Conservation (phyloP, 441 rosid species). For the Pelargonium cotyledonis region DNA sequence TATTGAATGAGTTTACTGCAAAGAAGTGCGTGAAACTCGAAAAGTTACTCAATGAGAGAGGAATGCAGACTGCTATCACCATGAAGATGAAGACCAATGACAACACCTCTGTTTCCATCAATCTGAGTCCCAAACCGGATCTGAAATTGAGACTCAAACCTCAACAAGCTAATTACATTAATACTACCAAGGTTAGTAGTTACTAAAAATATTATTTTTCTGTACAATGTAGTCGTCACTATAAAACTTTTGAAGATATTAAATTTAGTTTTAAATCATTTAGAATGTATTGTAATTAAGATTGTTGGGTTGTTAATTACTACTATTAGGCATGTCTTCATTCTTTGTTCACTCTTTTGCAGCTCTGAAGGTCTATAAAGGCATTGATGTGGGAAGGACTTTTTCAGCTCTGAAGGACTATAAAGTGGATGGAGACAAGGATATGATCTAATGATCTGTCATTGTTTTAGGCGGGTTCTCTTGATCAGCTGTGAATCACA, state of each 20-base stretch:
- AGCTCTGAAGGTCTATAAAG: no score
- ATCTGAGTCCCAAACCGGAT: constrained; percentile 22
- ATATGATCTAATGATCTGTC: constrained; percentile 37
- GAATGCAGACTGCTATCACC: constrained; percentile 34
- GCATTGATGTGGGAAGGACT: constrained; percentile 95
- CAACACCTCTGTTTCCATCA: constrained; percentile 27
- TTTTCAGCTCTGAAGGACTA: constrained; percentile 79
- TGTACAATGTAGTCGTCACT: background rate
- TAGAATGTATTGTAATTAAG: no score
- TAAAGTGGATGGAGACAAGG: constrained; percentile 95
- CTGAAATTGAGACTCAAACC: constrained; percentile 17
- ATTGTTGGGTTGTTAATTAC: background rate
- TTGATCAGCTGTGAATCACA: constrained; percentile 45
- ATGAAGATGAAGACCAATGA: no score
- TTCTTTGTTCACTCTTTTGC: no score
- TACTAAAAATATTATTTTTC: no score
- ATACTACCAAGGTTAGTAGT: constrained; percentile 21
- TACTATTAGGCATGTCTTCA: no score
- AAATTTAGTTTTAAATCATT: no score
- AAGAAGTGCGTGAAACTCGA: constrained; percentile 75
- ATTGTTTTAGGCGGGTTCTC: background rate
- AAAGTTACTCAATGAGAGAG: constrained; percentile 50
- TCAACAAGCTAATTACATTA: no score
- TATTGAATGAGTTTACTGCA: constrained; percentile 63
- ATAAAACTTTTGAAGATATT: no score